These are phyloP conservation scores for Chloris gayana DNA, from an alignment of 176 grass and related monocot species.

Conservation along the genomic window DNA sequence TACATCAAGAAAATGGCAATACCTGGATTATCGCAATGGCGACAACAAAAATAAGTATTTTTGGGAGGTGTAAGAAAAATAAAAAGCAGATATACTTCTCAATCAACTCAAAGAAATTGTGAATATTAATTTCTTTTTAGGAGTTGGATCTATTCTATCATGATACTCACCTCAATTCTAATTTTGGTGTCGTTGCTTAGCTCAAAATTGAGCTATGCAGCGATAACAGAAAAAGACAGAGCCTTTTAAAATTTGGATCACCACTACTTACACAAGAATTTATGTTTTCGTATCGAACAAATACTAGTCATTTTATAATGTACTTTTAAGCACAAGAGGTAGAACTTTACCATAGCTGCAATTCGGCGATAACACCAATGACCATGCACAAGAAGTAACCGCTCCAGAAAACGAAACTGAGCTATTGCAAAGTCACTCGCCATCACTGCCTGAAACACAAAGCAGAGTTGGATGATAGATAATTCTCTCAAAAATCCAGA, in stretches of 20 bases:
- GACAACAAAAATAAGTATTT: neutral
- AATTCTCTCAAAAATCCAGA: neutral
- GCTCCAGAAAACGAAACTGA: slow-evolving; percentile 84
- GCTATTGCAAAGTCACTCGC: slow-evolving; percentile 90
- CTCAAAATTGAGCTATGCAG: too few relatives aligned
- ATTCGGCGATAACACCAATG: slow-evolving; percentile 97
- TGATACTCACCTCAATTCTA: neutral
- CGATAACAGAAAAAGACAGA: too few relatives aligned
- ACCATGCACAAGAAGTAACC: slow-evolving; percentile 90
- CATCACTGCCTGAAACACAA: slow-evolving; percentile 84
- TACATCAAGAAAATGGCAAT: neutral
- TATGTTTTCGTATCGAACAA: neutral
- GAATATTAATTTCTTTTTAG: slow-evolving; percentile 6
- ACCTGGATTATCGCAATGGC: neutral
- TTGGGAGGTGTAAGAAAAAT: neutral
- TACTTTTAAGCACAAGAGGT: neutral
- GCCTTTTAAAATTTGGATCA: neutral
- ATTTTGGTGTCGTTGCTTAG: too few relatives aligned
- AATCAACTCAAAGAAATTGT: neutral
- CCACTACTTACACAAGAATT: neutral
- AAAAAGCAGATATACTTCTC: slow-evolving; percentile 11
- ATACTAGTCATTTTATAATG: neutral
- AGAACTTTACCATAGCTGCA: slow-evolving; percentile 78
- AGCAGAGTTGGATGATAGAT: slow-evolving; percentile 15
- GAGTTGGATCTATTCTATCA: neutral